Base-by-base conservation (phyloP, 345 rosid genomes). In the Xanthoceras sorbifolium region DNA sequence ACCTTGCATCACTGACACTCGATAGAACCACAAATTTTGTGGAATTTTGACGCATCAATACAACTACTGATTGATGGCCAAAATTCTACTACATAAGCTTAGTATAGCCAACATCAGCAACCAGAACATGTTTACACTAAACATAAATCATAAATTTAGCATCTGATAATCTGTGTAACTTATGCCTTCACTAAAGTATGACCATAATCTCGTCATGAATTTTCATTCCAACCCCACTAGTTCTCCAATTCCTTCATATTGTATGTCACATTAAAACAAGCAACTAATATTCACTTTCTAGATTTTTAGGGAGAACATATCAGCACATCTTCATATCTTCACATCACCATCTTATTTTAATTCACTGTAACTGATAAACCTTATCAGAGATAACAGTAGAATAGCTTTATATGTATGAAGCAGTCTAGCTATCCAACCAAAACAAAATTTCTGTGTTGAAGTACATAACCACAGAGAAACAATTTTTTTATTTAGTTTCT, bases 251-350 rank as follows among this genome's bases (percentile, higher is more conserved):
- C 20, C n/a, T 50, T 69, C 31, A 32, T 69, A 48, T 15, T 3
- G 26, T 17, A 28, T 8, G 25, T 28, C 44, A 50, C 28, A 18
- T 31, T 50, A 20, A 32, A 69, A 50, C 36, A 23, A 25, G 29
- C 25, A 69, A 7, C n/a, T 31, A 31, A 52, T 20, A 70, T 31
- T 50, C 34, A 12, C 42, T 8, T 52, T 44, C 22, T 26, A 10
- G 22, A 52, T 31, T 34, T 32, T 9, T 31, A 26, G 0, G 32
- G 59, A 69, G 9, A 28, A 69, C 38, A 69, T 28, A 10, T 28
- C 71, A 42, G 71, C 54, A 67, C 18, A 42, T 8, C 42, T n/a
- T n/a, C n/a, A n/a, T n/a, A 68, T 69, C 36, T 46, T 69, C 9
- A 29, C 9, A 69, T 32, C 36, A 46, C 20, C 40, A 22, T 46